Evolutionary conservation across 2,329 filamentous ascomycete species (phyloP).

Genomic region (Aureobasidium vineae): DNA sequence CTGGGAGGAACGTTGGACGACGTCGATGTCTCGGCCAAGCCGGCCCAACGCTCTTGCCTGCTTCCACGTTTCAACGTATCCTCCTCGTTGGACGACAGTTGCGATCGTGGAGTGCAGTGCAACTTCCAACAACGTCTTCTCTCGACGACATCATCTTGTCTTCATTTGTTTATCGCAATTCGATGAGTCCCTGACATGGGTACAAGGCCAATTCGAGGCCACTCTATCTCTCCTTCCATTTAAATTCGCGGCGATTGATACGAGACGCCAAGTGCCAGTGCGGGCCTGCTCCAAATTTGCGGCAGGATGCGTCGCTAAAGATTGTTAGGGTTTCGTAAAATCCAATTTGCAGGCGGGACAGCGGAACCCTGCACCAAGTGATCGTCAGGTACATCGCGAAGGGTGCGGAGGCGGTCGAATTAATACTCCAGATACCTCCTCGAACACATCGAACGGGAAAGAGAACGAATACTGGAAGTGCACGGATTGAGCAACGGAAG

Average conservation of each 20-base stretch:
- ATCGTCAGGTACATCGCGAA: slow-evolving; percentile 19
- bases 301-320: slow-evolving; percentile 20
- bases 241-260: slow-evolving; percentile 16
- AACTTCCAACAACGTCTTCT: not conserved
- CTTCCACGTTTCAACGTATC: slow-evolving; percentile 21
- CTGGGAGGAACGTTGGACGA: not conserved
- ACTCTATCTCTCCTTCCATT: slow-evolving; percentile 7
- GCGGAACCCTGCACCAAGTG: slow-evolving; percentile 9
- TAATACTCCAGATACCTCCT: not conserved
- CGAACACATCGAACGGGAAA: not conserved
- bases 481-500: not conserved
- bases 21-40: slow-evolving; percentile 8
- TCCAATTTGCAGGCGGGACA: not conserved
- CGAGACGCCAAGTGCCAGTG: slow-evolving; percentile 19
- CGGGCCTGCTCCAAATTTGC: slow-evolving; percentile 21
- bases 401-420: not conserved
- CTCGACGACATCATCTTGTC: not conserved
- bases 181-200: not conserved
- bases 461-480: not conserved
- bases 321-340: slow-evolving; percentile 10
- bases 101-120: slow-evolving; percentile 14
- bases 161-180: slow-evolving; percentile 5
- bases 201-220: not conserved
- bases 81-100: slow-evolving; percentile 3
- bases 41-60: slow-evolving; percentile 1